Percentiles rank a stretch among this genome's conserved stretches.
Evolutionary conservation across 148 eudicot genomes (phyloP).

Genomic region (Hydrangea macrophylla): DNA sequence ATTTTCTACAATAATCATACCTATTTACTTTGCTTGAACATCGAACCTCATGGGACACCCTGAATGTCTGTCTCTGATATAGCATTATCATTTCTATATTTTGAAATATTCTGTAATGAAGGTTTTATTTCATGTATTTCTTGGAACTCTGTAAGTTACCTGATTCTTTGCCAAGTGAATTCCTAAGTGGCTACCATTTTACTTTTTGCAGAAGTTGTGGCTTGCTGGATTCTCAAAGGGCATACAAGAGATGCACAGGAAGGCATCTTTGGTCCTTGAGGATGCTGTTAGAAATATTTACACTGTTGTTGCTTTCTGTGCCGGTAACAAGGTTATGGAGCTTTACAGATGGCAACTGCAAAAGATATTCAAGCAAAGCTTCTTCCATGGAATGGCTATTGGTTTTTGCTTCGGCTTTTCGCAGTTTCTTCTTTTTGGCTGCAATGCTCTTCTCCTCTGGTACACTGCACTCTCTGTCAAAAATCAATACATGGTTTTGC

Average conservation of each 20-base stretch:
- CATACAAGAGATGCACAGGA: constrained; percentile 98
- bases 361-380: constrained; percentile 76
- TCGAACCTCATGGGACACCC: background rate
- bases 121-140: background rate
- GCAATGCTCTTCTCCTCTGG: constrained; percentile 94
- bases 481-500: constrained; percentile 43
- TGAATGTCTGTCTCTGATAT: background rate
- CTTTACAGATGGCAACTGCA: constrained; percentile 76
- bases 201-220: constrained; percentile 79
- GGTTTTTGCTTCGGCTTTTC: constrained; percentile 94
- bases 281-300: constrained; percentile 97
- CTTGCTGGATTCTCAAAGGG: constrained; percentile 99
- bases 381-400: constrained; percentile 89
- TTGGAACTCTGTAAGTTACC: background rate
- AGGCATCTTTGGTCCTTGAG: constrained; percentile 96
- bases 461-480: constrained; percentile 74
- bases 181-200: constrained; percentile 13
- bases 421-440: constrained; percentile 92
- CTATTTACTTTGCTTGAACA: background rate
- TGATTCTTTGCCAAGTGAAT: background rate
- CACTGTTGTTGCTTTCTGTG: constrained; percentile 95
- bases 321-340: constrained; percentile 98
- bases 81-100: background rate
- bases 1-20: background rate
- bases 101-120: background rate